Conservation (phyloP, 2,329 filamentous ascomycete species). For the Paraphaeosphaeria minitans region DNA sequence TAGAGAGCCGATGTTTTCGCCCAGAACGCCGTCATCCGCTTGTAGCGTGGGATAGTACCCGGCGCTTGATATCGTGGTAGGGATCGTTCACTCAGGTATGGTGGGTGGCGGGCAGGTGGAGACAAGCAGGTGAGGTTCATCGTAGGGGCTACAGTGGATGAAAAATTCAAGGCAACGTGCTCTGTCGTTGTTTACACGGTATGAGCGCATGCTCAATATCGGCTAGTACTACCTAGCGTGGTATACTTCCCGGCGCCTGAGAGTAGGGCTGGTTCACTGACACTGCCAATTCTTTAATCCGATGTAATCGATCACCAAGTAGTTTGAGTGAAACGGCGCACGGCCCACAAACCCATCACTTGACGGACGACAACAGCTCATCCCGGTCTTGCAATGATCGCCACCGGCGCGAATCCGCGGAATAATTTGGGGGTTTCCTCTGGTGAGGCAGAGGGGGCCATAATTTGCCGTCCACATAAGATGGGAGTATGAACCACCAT, state of each 20-base stretch:
- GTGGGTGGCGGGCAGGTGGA: no score
- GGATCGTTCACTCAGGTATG: no score
- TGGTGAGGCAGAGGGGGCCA: background rate
- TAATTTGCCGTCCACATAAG: constrained; percentile 12
- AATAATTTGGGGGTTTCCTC: background rate
- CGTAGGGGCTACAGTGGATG: no score
- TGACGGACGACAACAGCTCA: background rate
- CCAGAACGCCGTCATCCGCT: background rate
- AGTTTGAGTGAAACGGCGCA: no score
- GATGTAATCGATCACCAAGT: no score
- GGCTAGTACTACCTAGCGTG: background rate
- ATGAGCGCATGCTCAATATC: background rate
- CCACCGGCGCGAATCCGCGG: constrained; percentile 8
- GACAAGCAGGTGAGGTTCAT: no score
- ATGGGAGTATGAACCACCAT: background rate
- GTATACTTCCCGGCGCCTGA: background rate
- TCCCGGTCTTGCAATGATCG: constrained; percentile 4
- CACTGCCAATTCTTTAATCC: no score
- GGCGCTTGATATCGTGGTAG: no score
- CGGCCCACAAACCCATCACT: no score
- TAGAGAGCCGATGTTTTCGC: background rate
- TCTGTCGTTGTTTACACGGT: background rate
- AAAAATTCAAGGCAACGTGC: background rate
- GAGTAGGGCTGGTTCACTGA: no score
- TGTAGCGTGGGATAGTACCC: no score